Conservation (phyloP, 768 basidiomycete species). For the Tricholoma sp. region DNA sequence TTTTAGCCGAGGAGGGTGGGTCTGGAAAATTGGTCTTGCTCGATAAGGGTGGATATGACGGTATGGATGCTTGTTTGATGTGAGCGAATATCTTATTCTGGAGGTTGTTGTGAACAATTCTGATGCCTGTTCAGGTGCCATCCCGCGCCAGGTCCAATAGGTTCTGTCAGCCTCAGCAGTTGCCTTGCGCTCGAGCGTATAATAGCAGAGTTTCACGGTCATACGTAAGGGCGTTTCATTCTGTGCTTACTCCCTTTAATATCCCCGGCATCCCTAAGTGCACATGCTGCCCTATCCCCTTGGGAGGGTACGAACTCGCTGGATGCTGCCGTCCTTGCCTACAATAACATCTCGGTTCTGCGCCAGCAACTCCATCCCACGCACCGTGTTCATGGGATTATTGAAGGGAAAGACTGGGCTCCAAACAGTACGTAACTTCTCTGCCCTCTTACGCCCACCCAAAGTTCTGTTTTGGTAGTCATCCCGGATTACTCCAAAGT, state of each 20-base stretch:
- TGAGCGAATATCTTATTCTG: constrained; percentile 20
- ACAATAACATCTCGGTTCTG: constrained; percentile 71
- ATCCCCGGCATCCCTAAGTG: constrained; percentile 34
- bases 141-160: constrained; percentile 71
- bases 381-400: constrained; percentile 75
- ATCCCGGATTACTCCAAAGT: constrained; percentile 80
- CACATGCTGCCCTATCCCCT: constrained; percentile 73
- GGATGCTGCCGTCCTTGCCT: constrained; percentile 84
- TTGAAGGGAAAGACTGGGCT: constrained; percentile 72
- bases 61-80: constrained; percentile 78
- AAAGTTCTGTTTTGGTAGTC: constrained; percentile 38
- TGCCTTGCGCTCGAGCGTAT: constrained; percentile 60
- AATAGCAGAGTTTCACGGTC: constrained; percentile 63
- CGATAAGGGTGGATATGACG: constrained; percentile 66
- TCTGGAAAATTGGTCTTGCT: constrained; percentile 68
- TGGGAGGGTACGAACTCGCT: constrained; percentile 84
- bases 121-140: constrained; percentile 55
- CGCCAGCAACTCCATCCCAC: constrained; percentile 79
- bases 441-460: background rate
- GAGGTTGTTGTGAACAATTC: background rate
- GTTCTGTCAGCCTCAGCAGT: constrained; percentile 59
- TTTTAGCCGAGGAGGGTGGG: constrained; percentile 72
- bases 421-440: constrained; percentile 50
- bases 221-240: constrained; percentile 45
- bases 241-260: background rate